Conservation (phyloP, 1,284 basidiomycete species). For the Kalmanozyma brasiliensis region DNA sequence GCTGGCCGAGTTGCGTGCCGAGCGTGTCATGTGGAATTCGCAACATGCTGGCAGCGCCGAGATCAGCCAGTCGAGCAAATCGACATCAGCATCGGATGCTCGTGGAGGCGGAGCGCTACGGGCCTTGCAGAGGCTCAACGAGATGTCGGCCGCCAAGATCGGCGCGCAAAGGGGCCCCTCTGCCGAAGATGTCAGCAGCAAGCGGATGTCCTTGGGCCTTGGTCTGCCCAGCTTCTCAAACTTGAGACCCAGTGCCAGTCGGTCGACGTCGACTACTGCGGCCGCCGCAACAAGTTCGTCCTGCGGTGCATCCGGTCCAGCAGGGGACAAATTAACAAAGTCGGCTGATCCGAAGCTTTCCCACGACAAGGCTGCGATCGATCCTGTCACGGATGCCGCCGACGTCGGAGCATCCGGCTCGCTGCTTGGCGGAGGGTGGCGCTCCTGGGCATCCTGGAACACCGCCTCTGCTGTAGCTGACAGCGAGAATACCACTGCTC, state of each 20-base stretch:
- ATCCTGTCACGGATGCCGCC: neutral
- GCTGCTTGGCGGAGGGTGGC: conserved; percentile 23
- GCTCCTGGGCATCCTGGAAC: conserved; percentile 38
- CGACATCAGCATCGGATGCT: conserved; percentile 10
- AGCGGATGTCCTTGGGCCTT: conserved; percentile 36
- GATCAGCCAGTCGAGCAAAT: neutral
- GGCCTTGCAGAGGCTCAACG: conserved; percentile 42
- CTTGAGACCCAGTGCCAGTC: conserved; percentile 17
- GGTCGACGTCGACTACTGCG: conserved; percentile 13
- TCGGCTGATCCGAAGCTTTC: neutral
- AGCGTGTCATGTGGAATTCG: conserved; percentile 42
- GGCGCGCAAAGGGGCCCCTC: conserved; percentile 12
- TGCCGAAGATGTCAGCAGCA: conserved; percentile 8
- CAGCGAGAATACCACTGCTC: conserved; percentile 4
- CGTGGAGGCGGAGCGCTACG: conserved; percentile 37
- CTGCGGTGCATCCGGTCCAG: no score
- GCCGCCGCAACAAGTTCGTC: neutral
- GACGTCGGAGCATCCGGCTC: conserved; percentile 12
- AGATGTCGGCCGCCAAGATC: conserved; percentile 44
- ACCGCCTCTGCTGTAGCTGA: conserved; percentile 3
- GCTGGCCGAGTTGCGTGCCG: conserved; percentile 28
- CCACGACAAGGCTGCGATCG: neutral
- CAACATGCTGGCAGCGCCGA: conserved; percentile 1
- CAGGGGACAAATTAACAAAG: neutral
- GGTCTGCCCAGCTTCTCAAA: conserved; percentile 39